Evolutionary conservation across 106 monocot genomes (phyloP).

Genomic region (Hemerocallis citrina): DNA sequence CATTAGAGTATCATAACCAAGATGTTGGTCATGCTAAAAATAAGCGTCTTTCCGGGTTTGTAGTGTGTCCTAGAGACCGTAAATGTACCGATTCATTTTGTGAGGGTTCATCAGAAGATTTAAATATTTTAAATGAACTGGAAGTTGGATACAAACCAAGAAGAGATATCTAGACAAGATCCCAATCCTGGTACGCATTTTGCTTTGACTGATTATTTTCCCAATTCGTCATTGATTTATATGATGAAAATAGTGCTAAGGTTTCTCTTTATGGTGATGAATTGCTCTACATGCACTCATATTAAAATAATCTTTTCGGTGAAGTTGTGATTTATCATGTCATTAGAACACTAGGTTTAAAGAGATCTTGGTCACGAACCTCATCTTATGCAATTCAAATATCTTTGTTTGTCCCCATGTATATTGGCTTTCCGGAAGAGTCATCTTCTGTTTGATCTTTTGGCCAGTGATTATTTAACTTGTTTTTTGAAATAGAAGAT

Average conservation of each 20-base stretch:
- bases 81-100: constrained; percentile 1
- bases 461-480: too few relatives aligned
- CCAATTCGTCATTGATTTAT: not conserved
- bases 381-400: too few relatives aligned
- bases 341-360: too few relatives aligned
- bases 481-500: too few relatives aligned
- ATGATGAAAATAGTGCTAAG: too few relatives aligned
- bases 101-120: constrained; percentile 1
- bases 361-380: too few relatives aligned
- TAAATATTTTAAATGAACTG: not conserved
- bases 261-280: too few relatives aligned
- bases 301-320: not conserved
- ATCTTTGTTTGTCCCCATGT: too few relatives aligned
- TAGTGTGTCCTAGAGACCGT: constrained; percentile 1
- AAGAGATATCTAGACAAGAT: not conserved
- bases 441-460: too few relatives aligned
- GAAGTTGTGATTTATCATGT: too few relatives aligned
- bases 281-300: too few relatives aligned
- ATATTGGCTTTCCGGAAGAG: too few relatives aligned
- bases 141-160: constrained; percentile 9
- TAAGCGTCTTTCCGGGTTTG: not conserved
- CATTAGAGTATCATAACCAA: constrained; percentile 13
- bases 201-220: not conserved
- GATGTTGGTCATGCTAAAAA: constrained; percentile 2
- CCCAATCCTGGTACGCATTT: constrained; percentile 11